Conservation (phyloP, 441 rosid genomes). For the Theobroma grandiflorum region DNA sequence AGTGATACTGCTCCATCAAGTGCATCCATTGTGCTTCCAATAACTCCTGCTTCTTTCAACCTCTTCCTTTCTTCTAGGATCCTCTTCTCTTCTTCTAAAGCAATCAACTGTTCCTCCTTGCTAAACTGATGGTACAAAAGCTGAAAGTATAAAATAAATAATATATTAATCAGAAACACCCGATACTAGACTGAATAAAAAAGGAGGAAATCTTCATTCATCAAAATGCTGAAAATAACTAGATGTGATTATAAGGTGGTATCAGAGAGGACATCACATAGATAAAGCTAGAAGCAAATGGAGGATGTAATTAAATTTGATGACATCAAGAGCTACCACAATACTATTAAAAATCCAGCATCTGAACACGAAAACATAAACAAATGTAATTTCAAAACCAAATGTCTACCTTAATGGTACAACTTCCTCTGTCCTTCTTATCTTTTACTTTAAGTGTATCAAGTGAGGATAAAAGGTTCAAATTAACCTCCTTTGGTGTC, state of each 20-base stretch:
- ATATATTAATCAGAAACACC: background rate
- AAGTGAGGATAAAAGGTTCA: constrained; percentile 80
- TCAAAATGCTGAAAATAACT: background rate
- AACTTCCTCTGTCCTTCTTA: constrained; percentile 89
- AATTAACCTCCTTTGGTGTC: constrained; percentile 53
- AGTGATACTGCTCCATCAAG: constrained; percentile 70
- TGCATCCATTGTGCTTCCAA: constrained; percentile 91
- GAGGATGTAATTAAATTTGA: constrained; percentile 4
- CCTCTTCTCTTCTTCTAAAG: constrained; percentile 88
- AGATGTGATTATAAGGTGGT: background rate
- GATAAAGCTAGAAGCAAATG: background rate
- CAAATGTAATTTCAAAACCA: background rate
- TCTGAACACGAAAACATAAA: background rate
- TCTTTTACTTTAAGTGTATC: constrained; percentile 92
- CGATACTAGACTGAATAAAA: background rate
- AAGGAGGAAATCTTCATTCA: background rate
- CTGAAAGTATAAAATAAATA: constrained; percentile 43
- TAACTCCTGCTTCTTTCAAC: constrained; percentile 90
- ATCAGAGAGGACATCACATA: background rate
- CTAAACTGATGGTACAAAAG: constrained; percentile 75
- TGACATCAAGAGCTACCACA: background rate
- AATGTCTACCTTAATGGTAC: constrained; percentile 69
- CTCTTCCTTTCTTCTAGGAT: constrained; percentile 82
- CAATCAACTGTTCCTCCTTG: constrained; percentile 84
- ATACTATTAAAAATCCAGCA: background rate